phyloP scores from a whole-genome alignment of 306 rosid genomes.

The Pterocarpus santalinus region DNA sequence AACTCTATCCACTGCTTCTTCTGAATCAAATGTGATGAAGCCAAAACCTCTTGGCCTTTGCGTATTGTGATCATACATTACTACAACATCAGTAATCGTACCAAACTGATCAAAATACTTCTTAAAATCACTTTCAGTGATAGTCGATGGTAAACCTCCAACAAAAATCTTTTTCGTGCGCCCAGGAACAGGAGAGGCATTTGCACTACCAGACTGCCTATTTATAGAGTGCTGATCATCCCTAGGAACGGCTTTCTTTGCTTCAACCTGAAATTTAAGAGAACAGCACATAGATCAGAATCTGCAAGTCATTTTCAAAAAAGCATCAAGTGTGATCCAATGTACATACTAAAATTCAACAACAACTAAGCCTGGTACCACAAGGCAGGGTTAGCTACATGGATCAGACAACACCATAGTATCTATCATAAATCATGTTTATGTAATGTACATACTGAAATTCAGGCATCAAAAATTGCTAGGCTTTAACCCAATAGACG shows the following conservation, averaged over 20 bases:
- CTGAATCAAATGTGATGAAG: constrained; percentile 93
- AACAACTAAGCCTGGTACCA: too few relatives aligned
- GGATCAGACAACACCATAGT: too few relatives aligned
- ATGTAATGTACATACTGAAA: constrained; percentile 50
- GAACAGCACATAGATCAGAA: constrained; percentile 48
- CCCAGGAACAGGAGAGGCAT: constrained; percentile 88
- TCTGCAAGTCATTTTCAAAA: constrained; percentile 37
- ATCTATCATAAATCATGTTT: too few relatives aligned
- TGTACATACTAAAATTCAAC: constrained; percentile 47
- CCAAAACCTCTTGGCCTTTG: constrained; percentile 99
- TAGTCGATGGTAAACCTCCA: constrained; percentile 93
- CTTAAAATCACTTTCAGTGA: constrained; percentile 94
- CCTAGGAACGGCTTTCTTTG: constrained; percentile 99
- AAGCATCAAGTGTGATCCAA: constrained; percentile 46
- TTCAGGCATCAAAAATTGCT: constrained; percentile 17
- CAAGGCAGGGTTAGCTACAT: too few relatives aligned
- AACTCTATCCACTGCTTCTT: constrained; percentile 94
- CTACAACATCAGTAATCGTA: constrained; percentile 90
- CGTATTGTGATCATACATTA: constrained; percentile 98
- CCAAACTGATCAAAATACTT: constrained; percentile 95
- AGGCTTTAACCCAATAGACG: constrained; percentile 3
- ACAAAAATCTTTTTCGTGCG: constrained; percentile 96
- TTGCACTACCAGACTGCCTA: constrained; percentile 68
- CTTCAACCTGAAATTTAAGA: constrained; percentile 88
- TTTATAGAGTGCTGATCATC: constrained; percentile 83